Evolutionary conservation across 1,139 yeast species (phyloP).

Genomic region (Saccharomycopsis crataegensis): DNA sequence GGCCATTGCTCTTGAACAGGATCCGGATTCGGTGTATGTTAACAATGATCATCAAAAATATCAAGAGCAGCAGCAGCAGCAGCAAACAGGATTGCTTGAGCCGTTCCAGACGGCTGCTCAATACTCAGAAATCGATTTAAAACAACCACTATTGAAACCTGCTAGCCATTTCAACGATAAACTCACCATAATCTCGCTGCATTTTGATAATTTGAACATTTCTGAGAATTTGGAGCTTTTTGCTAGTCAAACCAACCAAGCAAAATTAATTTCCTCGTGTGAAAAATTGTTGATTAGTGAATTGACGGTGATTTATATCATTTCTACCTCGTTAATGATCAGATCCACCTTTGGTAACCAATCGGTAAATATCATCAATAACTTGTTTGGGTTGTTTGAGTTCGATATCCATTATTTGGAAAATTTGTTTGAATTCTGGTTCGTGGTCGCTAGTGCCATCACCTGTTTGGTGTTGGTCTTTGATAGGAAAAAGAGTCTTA

Average conservation of each 20-base stretch:
- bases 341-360: constrained; percentile 11
- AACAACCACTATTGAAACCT: no score
- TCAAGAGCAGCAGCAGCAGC: no score
- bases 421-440: constrained; percentile 15
- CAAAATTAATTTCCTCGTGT: constrained; percentile 5
- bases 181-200: no score
- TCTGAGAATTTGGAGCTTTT: neutral
- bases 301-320: constrained; percentile 12
- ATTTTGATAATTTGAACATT: neutral
- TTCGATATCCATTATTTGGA: constrained; percentile 14
- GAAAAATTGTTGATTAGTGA: constrained; percentile 11
- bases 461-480: constrained; percentile 2
- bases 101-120: no score
- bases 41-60: no score
- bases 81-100: no score
- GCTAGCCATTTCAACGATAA: no score
- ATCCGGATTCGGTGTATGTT: no score
- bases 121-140: no score
- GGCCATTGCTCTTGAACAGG: no score
- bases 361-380: constrained; percentile 11
- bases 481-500: neutral
- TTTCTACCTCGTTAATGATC: constrained; percentile 16
- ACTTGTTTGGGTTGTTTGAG: constrained; percentile 2
- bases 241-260: constrained; percentile 1
- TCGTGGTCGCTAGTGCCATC: constrained; percentile 2